These are phyloP conservation scores for Lachancea cidri DNA, from an alignment of 805 yeast species.

Conservation along the genomic window DNA sequence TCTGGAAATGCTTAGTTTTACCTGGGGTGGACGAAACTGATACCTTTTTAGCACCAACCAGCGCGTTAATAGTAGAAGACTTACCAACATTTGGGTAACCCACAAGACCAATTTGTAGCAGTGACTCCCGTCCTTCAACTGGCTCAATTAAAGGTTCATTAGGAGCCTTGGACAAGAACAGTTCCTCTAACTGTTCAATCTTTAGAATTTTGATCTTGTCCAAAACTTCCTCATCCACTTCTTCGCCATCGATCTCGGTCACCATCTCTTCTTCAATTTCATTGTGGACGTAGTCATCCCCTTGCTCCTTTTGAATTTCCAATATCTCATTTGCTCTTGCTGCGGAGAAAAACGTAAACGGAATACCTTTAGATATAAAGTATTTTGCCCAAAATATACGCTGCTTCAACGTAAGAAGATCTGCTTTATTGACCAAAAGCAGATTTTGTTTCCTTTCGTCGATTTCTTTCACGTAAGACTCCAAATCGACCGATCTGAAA, in stretches of 20 bases:
- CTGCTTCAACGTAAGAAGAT: conserved; percentile 71
- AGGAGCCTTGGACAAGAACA: conserved; percentile 79
- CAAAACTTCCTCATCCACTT: conserved; percentile 32
- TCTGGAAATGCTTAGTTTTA: conserved; percentile 97
- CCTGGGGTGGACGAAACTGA: conserved; percentile 98
- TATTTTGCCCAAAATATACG: conserved; percentile 84
- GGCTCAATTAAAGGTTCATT: conserved; percentile 45
- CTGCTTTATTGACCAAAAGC: conserved; percentile 89
- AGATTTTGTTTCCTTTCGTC: conserved; percentile 73
- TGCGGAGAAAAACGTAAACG: conserved; percentile 91
- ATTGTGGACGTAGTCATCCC: conserved; percentile 23
- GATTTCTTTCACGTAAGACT: conserved; percentile 71
- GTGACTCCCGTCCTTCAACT: conserved; percentile 52
- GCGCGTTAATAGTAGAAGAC: conserved; percentile 96
- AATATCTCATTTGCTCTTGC: conserved; percentile 71
- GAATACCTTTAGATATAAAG: conserved; percentile 61
- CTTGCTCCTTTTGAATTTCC: conserved; percentile 49
- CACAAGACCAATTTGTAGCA: conserved; percentile 87
- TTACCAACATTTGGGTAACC: conserved; percentile 98
- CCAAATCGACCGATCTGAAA: conserved; percentile 86
- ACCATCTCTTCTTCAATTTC: conserved; percentile 30
- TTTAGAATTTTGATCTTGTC: conserved; percentile 65
- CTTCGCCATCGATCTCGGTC: conserved; percentile 27
- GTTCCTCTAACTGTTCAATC: conserved; percentile 77
- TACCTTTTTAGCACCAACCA: conserved; percentile 95